phyloP scores from a whole-genome alignment of 306 rosid genomes.

The Begonia loranthoides region DNA sequence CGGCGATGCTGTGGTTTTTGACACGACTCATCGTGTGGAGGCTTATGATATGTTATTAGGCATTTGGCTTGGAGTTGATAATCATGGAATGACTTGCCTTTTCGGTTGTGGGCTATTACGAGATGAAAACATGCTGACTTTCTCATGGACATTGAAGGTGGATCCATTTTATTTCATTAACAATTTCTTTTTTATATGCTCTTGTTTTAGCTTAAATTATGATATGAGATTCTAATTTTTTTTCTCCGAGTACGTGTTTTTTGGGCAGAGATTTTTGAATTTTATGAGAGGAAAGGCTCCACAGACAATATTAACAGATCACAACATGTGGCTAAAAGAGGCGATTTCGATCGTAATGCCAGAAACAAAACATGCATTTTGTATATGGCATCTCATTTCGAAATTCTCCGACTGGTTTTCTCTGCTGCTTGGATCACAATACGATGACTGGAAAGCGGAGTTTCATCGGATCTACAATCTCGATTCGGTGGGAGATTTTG shows the following conservation, averaged over 20 bases:
- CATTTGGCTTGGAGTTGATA: slow-evolving; percentile 84
- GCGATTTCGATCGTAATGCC: slow-evolving; percentile 63
- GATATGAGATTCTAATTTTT: background rate
- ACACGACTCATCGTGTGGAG: slow-evolving; percentile 60
- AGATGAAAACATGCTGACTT: slow-evolving; percentile 56
- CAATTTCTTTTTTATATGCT: background rate
- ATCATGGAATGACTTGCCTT: slow-evolving; percentile 69
- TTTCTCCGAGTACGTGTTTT: slow-evolving; percentile 8
- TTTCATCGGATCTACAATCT: slow-evolving; percentile 64
- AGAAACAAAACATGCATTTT: slow-evolving; percentile 61
- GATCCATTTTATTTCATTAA: background rate
- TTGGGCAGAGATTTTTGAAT: slow-evolving; percentile 49
- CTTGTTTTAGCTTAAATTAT: background rate
- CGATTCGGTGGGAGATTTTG: slow-evolving; percentile 54
- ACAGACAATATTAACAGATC: slow-evolving; percentile 63
- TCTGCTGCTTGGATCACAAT: slow-evolving; percentile 47
- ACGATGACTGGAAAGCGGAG: slow-evolving; percentile 75
- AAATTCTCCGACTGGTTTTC: slow-evolving; percentile 88
- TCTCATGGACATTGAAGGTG: slow-evolving; percentile 78
- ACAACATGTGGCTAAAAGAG: slow-evolving; percentile 83
- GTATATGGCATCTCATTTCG: slow-evolving; percentile 68
- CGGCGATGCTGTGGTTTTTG: slow-evolving; percentile 72
- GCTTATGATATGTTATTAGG: slow-evolving; percentile 75
- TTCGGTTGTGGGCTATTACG: slow-evolving; percentile 59
- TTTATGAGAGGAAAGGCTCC: slow-evolving; percentile 86